phyloP scores from a whole-genome alignment of 257 asterid genomes.

The Nicotiana obtusifolia region DNA sequence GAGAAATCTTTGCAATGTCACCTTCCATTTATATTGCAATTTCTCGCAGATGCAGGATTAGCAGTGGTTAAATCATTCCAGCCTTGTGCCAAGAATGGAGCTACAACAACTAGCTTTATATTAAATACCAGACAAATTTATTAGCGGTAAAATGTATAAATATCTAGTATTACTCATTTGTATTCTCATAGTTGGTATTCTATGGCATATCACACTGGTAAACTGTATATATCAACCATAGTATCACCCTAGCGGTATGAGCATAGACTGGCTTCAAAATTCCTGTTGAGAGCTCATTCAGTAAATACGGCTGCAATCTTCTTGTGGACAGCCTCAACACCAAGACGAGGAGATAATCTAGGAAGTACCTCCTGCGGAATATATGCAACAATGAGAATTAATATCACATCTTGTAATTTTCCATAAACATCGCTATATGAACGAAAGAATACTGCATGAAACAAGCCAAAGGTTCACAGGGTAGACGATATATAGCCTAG shows the following conservation, averaged over 20 bases:
- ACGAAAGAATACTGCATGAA: not conserved
- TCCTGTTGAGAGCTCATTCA: conserved; percentile 5
- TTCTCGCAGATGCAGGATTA: not conserved
- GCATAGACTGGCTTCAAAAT: not conserved
- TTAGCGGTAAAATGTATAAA: not conserved
- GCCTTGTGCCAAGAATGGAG: not conserved
- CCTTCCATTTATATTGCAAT: not conserved
- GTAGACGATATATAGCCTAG: not conserved
- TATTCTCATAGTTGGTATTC: not conserved
- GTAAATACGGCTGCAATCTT: conserved; percentile 65
- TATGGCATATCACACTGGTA: not conserved
- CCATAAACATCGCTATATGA: not conserved
- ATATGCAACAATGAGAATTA: not conserved
- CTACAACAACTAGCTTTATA: not conserved
- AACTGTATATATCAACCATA: not conserved
- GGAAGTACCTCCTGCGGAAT: conserved; percentile 62
- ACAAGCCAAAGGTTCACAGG: not conserved
- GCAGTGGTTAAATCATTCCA: not conserved
- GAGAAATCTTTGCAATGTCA: not conserved
- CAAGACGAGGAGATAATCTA: conserved; percentile 84
- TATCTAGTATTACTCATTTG: not conserved
- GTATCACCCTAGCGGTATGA: not conserved
- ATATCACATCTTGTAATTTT: not conserved
- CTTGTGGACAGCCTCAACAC: conserved; percentile 69
- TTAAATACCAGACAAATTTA: not conserved